phyloP scores from a whole-genome alignment of 768 basidiomycete genomes.

The Tremella fuciformis region DNA sequence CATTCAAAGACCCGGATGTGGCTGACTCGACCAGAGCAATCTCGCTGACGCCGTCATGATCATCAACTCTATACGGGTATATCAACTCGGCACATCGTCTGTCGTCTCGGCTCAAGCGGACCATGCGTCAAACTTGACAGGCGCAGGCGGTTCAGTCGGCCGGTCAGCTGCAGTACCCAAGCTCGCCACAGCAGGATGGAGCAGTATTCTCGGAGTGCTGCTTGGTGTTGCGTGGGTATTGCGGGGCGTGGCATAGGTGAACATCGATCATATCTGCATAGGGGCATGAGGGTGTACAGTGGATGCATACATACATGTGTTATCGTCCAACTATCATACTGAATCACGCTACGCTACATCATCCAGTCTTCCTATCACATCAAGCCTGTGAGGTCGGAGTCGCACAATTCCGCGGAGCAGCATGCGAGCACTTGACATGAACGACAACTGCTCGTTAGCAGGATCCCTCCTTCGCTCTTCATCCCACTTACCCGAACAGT shows the following conservation, averaged over 20 bases:
- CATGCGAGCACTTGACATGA: conserved; percentile 49
- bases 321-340: too few relatives aligned
- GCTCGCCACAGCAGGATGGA: too few relatives aligned
- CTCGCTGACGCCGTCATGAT: conserved; percentile 47
- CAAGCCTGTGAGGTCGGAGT: background rate
- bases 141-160: conserved; percentile 32
- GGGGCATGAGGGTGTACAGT: too few relatives aligned
- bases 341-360: too few relatives aligned
- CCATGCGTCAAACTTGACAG: conserved; percentile 29
- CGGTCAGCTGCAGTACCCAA: background rate
- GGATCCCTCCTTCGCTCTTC: background rate
- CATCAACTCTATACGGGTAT: conserved; percentile 47
- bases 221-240: too few relatives aligned
- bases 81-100: conserved; percentile 25
- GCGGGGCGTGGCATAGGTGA: too few relatives aligned
- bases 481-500: conserved; percentile 44
- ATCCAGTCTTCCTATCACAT: too few relatives aligned
- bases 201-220: too few relatives aligned
- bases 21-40: conserved; percentile 34
- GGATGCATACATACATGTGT: too few relatives aligned
- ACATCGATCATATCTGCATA: too few relatives aligned
- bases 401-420: conserved; percentile 39
- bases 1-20: background rate
- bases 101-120: conserved; percentile 20
- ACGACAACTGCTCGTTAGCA: conserved; percentile 36